A percentile compares a stretch with the other conserved stretches of the same genome.
phyloP scores from a whole-genome alignment of 2,329 filamentous ascomycete species.

The Colletotrichum sp. region DNA sequence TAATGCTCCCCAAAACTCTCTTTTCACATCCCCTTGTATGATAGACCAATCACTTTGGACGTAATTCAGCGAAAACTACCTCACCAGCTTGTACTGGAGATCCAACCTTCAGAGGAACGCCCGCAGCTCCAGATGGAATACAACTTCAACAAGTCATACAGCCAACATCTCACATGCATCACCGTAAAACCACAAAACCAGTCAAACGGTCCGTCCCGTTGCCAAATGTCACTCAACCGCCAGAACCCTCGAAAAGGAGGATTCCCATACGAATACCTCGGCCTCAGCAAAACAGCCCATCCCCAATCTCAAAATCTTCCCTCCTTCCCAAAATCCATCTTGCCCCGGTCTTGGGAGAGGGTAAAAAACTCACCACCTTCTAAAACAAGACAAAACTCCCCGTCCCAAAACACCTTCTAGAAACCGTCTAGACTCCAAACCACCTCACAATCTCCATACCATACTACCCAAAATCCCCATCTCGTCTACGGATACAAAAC shows the following conservation, averaged over 20 bases:
- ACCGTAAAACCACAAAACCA: background rate
- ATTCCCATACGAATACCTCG: background rate
- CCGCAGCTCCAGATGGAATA: background rate
- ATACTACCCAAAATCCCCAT: no score
- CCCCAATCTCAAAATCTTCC: no score
- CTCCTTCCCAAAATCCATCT: background rate
- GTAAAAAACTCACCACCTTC: background rate
- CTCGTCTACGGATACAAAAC: background rate
- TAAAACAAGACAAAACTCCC: background rate
- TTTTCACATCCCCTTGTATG: background rate
- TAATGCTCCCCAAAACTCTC: background rate
- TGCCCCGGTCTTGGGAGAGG: background rate
- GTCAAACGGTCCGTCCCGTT: background rate
- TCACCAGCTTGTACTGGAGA: background rate
- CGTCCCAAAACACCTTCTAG: background rate
- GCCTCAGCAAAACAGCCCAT: background rate
- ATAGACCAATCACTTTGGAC: background rate
- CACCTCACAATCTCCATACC: background rate
- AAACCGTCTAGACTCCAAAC: background rate
- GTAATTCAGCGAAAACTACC: background rate
- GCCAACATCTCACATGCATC: background rate
- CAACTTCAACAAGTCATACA: background rate
- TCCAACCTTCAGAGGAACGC: background rate
- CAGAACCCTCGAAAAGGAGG: background rate
- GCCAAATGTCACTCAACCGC: background rate